Evolutionary conservation across 2,329 filamentous ascomycete species (phyloP), one percentile per base, ranked within the genome.

Genomic region (Aspergillus calidoustus): DNA sequence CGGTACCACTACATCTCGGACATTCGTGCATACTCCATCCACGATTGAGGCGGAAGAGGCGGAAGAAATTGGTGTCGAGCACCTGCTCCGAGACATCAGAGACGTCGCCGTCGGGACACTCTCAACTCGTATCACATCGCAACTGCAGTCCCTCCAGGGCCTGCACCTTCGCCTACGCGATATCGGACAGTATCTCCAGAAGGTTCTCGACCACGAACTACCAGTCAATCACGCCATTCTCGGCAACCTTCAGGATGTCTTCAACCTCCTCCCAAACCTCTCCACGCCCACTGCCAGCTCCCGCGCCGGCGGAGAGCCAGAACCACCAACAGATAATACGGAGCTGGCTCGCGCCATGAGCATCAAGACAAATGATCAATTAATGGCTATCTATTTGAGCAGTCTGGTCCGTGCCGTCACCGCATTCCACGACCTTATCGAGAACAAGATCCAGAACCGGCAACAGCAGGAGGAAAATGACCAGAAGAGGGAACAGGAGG

Each of bases 371-470:
- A 99, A 99, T 75, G 95, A 99, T 78, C 95, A 99, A 82, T 87
- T 99, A 67, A 97, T 99, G 91, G 89, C 93, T 56, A 98, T 99
- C 77, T 99, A 99, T 80, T 85, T 99, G 58, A 96, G 92, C 81
- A 96, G 92, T 82, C 82, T 98, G 82, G 98, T 99, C 80, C 87
- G 95, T 64, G 95, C 95, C 60, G 99, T 99, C 74, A 98, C 95
- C 13, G 95, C 95, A 7, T 99, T 98, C 89, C 95, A 99, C 78
- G 95, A 99, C 76, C 82, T 99, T 69, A 99, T 99, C 69, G 95
- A 99, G 83, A 99, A 99, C 84, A 99, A 99, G 86, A 97, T 98
- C 69, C 94, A 98, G 83, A 99, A 99, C 81, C 87, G 94, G 77
- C 93, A 98, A 80, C 92, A 96, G 77, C 91, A 96, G 74, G 95